Evolutionary conservation across 2,329 filamentous ascomycete genomes (phyloP), one percentile per base, ranked within the genome.

Genomic region (Calonectria leucothoes): DNA sequence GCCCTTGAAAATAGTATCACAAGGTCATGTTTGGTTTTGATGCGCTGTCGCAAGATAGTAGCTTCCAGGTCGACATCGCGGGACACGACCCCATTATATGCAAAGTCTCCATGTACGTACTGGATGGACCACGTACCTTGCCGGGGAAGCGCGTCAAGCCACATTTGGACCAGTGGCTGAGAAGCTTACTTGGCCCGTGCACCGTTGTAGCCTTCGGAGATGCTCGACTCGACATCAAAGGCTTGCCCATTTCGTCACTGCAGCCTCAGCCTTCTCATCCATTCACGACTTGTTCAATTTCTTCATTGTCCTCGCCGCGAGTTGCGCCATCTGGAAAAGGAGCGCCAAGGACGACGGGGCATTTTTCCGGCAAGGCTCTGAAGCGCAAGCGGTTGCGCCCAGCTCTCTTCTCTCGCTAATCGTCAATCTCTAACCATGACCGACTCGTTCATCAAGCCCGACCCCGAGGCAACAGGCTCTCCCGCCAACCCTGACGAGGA

Each of bases 401-500:
- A 45, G 14, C 63, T 52, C 48, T 35, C 11, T 61, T 48, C 70
- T 69, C 69, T 67, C 74, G 71, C 59, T 61, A 61, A 51, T 45
- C 66, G 29, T 63, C 70, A 35, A 59, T 48, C n/a, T 33, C 39
- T 59, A 74, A 75, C 69, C 71, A 85, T 85, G 83, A 74, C 82
- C 55, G 83, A 84, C 72, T 69, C 82, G n/a, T 78, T 79, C 69
- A 85, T 90, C 81, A 90, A 91, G 82, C 82, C 86, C 6, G 89
- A 91, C 72, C 86, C 87, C 12, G 87, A 89, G 52, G 82, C 82
- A 35, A 83, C 84, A 70, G 82, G 81, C 52, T 86, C 87, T 29
- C 85, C 88, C 27, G 82, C 83, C 33, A 85, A 84, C 51, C 83
- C 88, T 52, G 87, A 87, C 51, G 93, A 94, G 65, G 93, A 94